Evolutionary conservation across 2,329 filamentous ascomycete genomes (phyloP).

Genomic region (Hypomyces rosellus): DNA sequence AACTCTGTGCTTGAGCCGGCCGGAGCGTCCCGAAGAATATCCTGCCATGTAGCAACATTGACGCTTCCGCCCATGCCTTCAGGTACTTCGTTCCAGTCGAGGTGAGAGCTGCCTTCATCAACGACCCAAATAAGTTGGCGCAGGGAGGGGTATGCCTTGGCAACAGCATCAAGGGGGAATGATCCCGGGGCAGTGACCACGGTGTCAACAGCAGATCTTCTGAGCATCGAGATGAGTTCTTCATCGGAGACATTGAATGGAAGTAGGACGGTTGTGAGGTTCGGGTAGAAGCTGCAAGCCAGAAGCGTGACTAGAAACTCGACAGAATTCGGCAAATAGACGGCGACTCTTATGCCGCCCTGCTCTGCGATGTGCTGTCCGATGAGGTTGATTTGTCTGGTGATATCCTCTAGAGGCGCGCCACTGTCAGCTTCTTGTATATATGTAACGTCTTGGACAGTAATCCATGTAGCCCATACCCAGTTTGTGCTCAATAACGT

Average conservation of each 20-base stretch:
- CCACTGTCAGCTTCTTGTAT: constrained; percentile 13
- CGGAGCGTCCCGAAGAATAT: constrained; percentile 69
- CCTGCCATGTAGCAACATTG: constrained; percentile 87
- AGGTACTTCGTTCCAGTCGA: constrained; percentile 92
- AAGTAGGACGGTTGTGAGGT: constrained; percentile 74
- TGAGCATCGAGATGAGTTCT: constrained; percentile 64
- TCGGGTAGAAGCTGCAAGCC: constrained; percentile 77
- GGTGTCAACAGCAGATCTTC: constrained; percentile 67
- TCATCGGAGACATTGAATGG: constrained; percentile 72
- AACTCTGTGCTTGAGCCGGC: constrained; percentile 54
- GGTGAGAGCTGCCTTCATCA: constrained; percentile 80
- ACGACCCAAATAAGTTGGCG: constrained; percentile 87
- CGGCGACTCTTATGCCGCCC: constrained; percentile 69
- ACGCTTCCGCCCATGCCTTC: constrained; percentile 67
- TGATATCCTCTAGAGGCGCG: constrained; percentile 54
- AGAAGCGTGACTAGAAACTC: constrained; percentile 81
- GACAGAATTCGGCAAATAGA: constrained; percentile 89
- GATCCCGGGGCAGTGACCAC: constrained; percentile 80
- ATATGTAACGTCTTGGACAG: background rate
- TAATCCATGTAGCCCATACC: constrained; percentile 30
- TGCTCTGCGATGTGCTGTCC: constrained; percentile 69
- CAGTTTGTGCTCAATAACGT: constrained; percentile 65
- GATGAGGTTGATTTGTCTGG: constrained; percentile 79
- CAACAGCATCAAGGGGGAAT: constrained; percentile 71
- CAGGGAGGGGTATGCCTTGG: constrained; percentile 62